phyloP scores from a whole-genome alignment of 306 rosid species.

The Prunus padus region DNA sequence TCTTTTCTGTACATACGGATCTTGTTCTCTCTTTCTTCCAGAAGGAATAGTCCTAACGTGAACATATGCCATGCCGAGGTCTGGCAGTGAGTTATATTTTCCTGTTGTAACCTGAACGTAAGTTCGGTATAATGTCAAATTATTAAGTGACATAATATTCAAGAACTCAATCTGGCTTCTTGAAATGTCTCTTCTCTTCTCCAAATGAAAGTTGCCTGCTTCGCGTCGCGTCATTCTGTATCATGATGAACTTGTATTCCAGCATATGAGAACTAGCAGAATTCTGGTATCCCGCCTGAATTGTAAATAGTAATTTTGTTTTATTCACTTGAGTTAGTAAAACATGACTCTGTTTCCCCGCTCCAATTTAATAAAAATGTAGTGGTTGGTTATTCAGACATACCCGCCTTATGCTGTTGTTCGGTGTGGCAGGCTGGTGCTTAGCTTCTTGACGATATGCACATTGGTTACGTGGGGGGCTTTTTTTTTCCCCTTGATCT shows the following conservation, averaged over 20 bases:
- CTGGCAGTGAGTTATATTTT: constrained; percentile 17
- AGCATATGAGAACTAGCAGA: background rate
- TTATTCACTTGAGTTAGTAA: background rate
- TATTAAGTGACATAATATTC: constrained; percentile 21
- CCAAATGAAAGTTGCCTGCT: constrained; percentile 9
- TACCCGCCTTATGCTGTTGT: background rate
- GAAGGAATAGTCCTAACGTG: constrained; percentile 52
- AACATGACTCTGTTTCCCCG: background rate
- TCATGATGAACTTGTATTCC: constrained; percentile 8
- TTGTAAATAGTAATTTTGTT: constrained; percentile 2
- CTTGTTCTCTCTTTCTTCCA: constrained; percentile 94
- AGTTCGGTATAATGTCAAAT: constrained; percentile 49
- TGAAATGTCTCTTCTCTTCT: constrained; percentile 17
- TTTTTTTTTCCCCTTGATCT: no score
- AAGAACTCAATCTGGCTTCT: constrained; percentile 25
- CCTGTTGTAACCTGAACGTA: constrained; percentile 42
- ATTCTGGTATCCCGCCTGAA: background rate
- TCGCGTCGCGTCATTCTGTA: background rate
- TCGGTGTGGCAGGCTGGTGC: no score
- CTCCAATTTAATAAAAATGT: background rate
- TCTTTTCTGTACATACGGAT: constrained; percentile 92
- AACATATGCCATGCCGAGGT: background rate
- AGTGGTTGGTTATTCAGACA: background rate
- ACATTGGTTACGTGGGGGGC: no score
- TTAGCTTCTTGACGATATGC: no score